phyloP scores from a whole-genome alignment of 2,329 filamentous ascomycete genomes.

The Alternaria solani region DNA sequence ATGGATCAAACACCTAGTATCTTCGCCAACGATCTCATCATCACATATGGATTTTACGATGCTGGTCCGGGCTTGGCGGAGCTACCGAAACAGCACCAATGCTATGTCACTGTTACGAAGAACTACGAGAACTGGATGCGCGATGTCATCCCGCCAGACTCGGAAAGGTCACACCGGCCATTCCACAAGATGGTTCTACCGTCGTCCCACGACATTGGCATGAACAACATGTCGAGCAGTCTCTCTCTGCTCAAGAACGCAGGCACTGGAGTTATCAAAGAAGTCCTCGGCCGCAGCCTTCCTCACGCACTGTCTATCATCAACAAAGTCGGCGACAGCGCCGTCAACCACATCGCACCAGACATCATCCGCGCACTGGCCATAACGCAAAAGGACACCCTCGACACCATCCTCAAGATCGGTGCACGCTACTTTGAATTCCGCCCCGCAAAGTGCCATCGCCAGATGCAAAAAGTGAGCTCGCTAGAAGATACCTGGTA shows the following conservation, averaged over 20 bases:
- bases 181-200: constrained; percentile 58
- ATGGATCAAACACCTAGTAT: constrained; percentile 44
- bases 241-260: constrained; percentile 52
- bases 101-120: constrained; percentile 54
- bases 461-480: constrained; percentile 47
- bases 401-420: constrained; percentile 56
- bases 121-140: constrained; percentile 58
- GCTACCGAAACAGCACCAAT: constrained; percentile 56
- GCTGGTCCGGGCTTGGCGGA: constrained; percentile 56
- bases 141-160: constrained; percentile 52
- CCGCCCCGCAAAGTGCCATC: constrained; percentile 59
- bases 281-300: constrained; percentile 38
- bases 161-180: constrained; percentile 50
- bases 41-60: constrained; percentile 61
- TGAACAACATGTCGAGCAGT: constrained; percentile 60
- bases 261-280: constrained; percentile 42
- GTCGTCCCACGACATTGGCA: constrained; percentile 59
- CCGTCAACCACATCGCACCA: constrained; percentile 42
- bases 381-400: constrained; percentile 61
- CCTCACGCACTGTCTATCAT: constrained; percentile 36
- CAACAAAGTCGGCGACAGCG: constrained; percentile 39
- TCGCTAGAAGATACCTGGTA: constrained; percentile 58
- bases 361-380: constrained; percentile 60
- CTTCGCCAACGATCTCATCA: constrained; percentile 49
- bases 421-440: constrained; percentile 64